Base-by-base conservation (phyloP, 2,329 filamentous ascomycete genomes). In the Hypomyces perniciosus region DNA sequence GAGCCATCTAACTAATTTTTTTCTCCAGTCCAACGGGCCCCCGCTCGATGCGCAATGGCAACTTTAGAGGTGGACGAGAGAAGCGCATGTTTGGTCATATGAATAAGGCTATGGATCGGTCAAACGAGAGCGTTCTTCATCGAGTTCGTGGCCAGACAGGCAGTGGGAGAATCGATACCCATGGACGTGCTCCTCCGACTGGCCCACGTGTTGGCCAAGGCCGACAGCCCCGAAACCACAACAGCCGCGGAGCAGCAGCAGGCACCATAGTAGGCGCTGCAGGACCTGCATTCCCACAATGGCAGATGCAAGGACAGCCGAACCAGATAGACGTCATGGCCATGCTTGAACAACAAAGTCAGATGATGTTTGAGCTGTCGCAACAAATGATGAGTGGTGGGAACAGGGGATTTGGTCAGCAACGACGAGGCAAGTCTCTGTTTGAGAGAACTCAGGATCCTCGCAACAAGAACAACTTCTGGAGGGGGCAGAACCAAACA, bases 11-110 rank as follows among this genome's bases (percentile, higher is more conserved):
- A 20, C 20, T 37, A 6, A 10, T n/a, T 27, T 12, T 12, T 44
- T 31, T 35, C 40, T 31, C 53, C 62, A 96, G 92, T 63, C 93
- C 93, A 8, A 97, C 90, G 46, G 93, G 92, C 51, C 93, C 93
- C 13, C 93, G 91, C 67, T 90, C 91, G 33, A 96, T 97, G 90
- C 87, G 93, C 63, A 89, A 86, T 65, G 81, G 81, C 47, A 80
- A 73, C 60, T 65, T 65, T 48, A 70, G 78, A 50, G 74, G 77
- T 50, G 78, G 81, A 49, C 83, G 88, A 58, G 86, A 88, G 53
- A 90, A 90, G 67, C 83, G 89, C 55, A 84, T 96, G 76, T 77
- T 96, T 51, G 89, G 90, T 45, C 90, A 96, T 59, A 80, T 95
- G 64, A 84, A 86, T 65, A 88, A 88, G 62, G 83, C 84, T 10